Evolutionary conservation across 352 stramenopile species (phyloP), one percentile per base, ranked within the genome.

Genomic region (Globisporangium carolinianum): DNA sequence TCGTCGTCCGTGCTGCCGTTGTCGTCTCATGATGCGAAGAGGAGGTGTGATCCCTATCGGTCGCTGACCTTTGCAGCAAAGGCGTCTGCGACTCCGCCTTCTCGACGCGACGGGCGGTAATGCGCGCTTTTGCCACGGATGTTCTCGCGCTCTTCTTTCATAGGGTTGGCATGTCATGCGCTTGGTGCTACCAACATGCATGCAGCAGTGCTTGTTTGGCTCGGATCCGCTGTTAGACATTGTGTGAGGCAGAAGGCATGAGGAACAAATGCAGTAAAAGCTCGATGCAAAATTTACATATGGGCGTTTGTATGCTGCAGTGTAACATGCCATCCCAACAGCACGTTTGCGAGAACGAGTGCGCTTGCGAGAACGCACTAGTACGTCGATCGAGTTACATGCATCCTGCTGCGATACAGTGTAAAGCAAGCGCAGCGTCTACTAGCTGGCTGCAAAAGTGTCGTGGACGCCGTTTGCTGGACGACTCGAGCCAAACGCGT

Each of bases 191-290:
- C 24, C 24, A 24, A 24, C 24, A 24, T 24, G 24, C 24, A 24
- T 24, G 24, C 24, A 24, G 24, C 24, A 24, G 24, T 24, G 24
- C 24, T 24, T 24, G 24, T 24, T 24, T 24, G 24, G 24, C 24
- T 24, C 24, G 24, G 24, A 24, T 24, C 24, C 24, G 24, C 1
- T 24, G 2, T 24, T 24, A 24, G 24, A 24, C 24, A 24, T 24
- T 24, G 24, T 2, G 24, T 24, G 24, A 24, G 24, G 24, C 24
- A 24, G 24, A 24, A 24, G 24, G 24, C 24, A 24, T 24, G 24
- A 24, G 24, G 24, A 24, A 24, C 24, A 24, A 24, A 24, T 24
- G 24, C 24, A 37, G 54, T 59, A 59, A 37, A 59, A 59, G 45
- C 45, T 7, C 11, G 7, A n/a, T 1, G 17, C 45, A 59, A 32